A percentile compares a stretch with the other conserved stretches of the same genome.
These are phyloP conservation scores for Isochrysis galbana DNA, from an alignment of 78 protist species.

Conservation along the genomic window DNA sequence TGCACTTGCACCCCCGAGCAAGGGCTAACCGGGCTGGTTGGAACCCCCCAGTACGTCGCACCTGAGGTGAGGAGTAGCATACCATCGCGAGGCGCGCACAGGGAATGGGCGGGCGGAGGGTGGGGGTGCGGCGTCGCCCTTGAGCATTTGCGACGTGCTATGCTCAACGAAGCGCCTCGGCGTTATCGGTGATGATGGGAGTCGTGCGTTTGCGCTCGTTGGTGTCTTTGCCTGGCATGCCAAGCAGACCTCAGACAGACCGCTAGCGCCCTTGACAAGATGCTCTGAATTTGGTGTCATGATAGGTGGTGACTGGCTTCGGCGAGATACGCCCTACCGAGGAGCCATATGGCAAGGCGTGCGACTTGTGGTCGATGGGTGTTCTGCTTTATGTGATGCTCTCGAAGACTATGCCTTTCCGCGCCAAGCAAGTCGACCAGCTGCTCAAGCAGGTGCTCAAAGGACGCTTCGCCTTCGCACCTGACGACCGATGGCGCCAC, in stretches of 20 bases:
- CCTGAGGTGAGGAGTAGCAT: too few species aligned
- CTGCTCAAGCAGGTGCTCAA: slow-evolving; percentile 5
- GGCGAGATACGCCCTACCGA: neutral
- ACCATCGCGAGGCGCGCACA: too few species aligned
- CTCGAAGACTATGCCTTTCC: slow-evolving; percentile 18
- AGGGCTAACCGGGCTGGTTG: neutral
- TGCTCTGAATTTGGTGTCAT: too few species aligned
- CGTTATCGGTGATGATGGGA: too few species aligned
- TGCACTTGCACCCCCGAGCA: neutral
- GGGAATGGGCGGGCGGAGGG: too few species aligned
- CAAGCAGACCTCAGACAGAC: too few species aligned
- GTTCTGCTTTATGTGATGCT: slow-evolving; percentile 20
- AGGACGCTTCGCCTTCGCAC: neutral
- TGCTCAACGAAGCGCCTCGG: too few species aligned
- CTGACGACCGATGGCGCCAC: neutral
- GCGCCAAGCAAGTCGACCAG: slow-evolving; percentile 6
- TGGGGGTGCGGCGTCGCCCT: too few species aligned
- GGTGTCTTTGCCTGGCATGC: too few species aligned
- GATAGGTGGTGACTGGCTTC: slow-evolving; percentile 8
- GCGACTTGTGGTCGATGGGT: neutral
- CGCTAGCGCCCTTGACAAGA: too few species aligned
- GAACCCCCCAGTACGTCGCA: slow-evolving; percentile 29
- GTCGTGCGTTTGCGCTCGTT: too few species aligned
- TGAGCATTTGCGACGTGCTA: too few species aligned
- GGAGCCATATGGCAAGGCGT: slow-evolving; percentile 11